phyloP scores from a whole-genome alignment of 2,329 filamentous ascomycete genomes.

The Parastagonospora nodorum region DNA sequence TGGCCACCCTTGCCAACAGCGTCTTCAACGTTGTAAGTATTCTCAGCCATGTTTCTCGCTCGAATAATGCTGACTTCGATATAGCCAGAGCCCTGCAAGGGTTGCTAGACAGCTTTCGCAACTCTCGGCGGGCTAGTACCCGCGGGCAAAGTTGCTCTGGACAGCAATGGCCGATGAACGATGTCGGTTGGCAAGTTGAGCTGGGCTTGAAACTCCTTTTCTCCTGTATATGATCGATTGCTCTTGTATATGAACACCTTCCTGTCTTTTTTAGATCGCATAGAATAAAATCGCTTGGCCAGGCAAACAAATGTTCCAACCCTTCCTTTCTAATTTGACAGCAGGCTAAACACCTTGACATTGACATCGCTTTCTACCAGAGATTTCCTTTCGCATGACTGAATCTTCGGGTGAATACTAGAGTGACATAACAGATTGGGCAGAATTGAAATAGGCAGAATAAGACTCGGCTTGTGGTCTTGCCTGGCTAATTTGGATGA shows the following conservation, averaged over 20 bases:
- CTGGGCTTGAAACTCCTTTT: background rate
- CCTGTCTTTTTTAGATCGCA: background rate
- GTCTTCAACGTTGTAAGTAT: slow-evolving; percentile 9
- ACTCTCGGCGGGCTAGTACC: background rate
- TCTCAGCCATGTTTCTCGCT: background rate
- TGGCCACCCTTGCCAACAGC: slow-evolving; percentile 10
- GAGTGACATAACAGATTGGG: too few relatives aligned
- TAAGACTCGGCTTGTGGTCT: too few relatives aligned
- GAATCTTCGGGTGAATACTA: too few relatives aligned
- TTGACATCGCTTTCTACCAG: too few relatives aligned
- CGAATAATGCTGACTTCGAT: background rate
- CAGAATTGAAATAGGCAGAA: too few relatives aligned
- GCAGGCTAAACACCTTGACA: too few relatives aligned
- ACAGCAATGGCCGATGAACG: background rate
- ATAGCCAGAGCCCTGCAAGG: slow-evolving; percentile 1
- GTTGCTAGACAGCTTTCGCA: background rate
- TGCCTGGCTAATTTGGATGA: too few relatives aligned
- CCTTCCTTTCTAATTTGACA: too few relatives aligned
- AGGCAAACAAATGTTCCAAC: background rate
- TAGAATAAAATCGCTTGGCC: slow-evolving; percentile 2
- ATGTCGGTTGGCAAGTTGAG: background rate
- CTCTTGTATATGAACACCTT: background rate
- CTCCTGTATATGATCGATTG: background rate
- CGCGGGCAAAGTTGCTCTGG: background rate
- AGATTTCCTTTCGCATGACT: too few relatives aligned